Conservation (phyloP, 495 filamentous ascomycete genomes). For the Penicillium maclennaniae region DNA sequence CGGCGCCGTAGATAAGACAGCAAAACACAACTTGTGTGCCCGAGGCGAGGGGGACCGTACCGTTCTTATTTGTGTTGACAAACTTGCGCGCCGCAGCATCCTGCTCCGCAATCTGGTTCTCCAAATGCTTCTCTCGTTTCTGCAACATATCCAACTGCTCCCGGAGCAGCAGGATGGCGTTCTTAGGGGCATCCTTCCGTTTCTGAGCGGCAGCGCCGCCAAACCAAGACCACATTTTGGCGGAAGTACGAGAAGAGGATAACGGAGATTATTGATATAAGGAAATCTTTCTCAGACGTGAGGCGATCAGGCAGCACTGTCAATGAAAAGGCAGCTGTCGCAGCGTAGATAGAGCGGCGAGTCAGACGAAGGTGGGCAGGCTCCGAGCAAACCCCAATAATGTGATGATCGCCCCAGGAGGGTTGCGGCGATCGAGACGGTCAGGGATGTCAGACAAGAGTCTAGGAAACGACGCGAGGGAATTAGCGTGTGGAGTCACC, state of each 20-base stretch:
- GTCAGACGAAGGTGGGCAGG: constrained; percentile 25
- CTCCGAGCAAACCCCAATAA: constrained; percentile 15
- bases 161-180: constrained; percentile 87
- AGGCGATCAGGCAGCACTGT: constrained; percentile 13
- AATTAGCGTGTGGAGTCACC: constrained; percentile 8
- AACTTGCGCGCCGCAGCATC: constrained; percentile 89
- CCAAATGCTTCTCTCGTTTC: constrained; percentile 89
- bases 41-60: constrained; percentile 44
- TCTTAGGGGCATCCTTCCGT: constrained; percentile 91
- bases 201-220: constrained; percentile 74
- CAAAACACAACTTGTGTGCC: not conserved
- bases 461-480: not conserved
- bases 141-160: constrained; percentile 94
- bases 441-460: not conserved
- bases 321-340: constrained; percentile 4
- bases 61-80: constrained; percentile 83
- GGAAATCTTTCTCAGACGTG: not conserved
- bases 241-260: not conserved
- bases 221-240: constrained; percentile 76
- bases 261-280: not conserved
- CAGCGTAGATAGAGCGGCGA: constrained; percentile 10
- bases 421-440: not conserved
- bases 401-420: not conserved
- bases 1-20: not conserved
- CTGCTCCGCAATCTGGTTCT: constrained; percentile 89